phyloP scores from a whole-genome alignment of 768 basidiomycete genomes.

The Mycena crocata region DNA sequence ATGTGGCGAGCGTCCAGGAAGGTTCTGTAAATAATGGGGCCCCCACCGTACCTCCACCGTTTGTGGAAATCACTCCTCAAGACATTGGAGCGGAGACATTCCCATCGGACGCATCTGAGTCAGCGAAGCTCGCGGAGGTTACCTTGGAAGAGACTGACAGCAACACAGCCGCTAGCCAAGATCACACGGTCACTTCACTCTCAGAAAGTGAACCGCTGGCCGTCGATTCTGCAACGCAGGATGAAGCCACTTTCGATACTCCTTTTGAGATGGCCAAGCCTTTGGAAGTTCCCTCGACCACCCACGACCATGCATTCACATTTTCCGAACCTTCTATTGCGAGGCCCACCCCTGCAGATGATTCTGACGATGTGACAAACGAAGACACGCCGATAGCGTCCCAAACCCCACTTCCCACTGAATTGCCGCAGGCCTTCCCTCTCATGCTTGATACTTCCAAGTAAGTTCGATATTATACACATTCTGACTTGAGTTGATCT shows the following conservation, averaged over 20 bases:
- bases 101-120: neutral
- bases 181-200: neutral
- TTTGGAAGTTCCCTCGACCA: neutral
- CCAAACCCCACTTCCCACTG: conserved; percentile 14
- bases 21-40: neutral
- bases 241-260: too few species aligned
- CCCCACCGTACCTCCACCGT: too few species aligned
- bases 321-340: neutral
- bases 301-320: neutral
- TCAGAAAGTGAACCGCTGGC: neutral
- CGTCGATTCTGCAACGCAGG: neutral
- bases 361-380: neutral
- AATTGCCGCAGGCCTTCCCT: conserved; percentile 23
- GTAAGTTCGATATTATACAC: conserved; percentile 1
- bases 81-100: neutral
- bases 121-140: too few species aligned
- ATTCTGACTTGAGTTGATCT: conserved; percentile 7
- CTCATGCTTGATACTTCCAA: conserved; percentile 9
- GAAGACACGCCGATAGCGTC: conserved; percentile 24
- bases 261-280: too few species aligned
- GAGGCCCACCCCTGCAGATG: neutral
- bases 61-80: too few species aligned
- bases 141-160: too few species aligned
- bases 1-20: neutral
- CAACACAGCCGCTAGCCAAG: too few species aligned